These are phyloP conservation scores for Botrytis galanthina DNA, from an alignment of 2,329 filamentous ascomycete genomes.

Conservation along the genomic window DNA sequence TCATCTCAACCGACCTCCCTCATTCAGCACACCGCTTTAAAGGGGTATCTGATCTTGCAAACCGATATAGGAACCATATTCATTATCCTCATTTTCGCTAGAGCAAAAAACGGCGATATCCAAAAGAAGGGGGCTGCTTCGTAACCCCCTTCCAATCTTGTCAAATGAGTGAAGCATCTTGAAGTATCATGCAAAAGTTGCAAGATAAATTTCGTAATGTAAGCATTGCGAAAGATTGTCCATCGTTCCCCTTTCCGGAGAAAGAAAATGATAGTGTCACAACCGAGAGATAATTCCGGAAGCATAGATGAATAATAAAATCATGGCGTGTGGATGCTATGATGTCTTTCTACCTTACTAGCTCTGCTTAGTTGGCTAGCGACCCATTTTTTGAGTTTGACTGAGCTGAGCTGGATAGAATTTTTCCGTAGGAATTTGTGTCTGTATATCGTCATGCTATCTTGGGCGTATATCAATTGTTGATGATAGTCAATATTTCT, in stretches of 20 bases:
- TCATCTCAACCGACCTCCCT: background rate
- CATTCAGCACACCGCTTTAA: constrained; percentile 3
- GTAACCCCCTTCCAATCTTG: background rate
- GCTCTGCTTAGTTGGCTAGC: background rate
- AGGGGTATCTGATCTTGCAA: background rate
- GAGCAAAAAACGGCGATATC: background rate
- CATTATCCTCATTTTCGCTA: background rate
- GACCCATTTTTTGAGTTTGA: background rate
- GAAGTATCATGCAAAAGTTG: background rate
- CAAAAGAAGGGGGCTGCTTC: background rate
- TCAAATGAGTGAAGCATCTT: background rate
- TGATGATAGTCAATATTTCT: background rate
- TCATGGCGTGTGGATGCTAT: background rate
- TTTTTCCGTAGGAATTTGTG: background rate
- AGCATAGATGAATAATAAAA: background rate
- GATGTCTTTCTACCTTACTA: constrained; percentile 1
- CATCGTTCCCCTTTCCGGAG: background rate
- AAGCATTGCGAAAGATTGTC: background rate
- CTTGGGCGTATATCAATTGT: background rate
- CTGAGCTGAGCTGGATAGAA: background rate
- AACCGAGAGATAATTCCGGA: background rate
- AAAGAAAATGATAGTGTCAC: background rate
- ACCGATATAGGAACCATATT: background rate
- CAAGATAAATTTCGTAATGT: background rate
- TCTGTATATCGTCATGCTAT: background rate